A percentile compares a stretch with the other conserved stretches of the same genome.
phyloP scores from a whole-genome alignment of 805 yeast species.

The Saccharomycopsis fibuligera region DNA sequence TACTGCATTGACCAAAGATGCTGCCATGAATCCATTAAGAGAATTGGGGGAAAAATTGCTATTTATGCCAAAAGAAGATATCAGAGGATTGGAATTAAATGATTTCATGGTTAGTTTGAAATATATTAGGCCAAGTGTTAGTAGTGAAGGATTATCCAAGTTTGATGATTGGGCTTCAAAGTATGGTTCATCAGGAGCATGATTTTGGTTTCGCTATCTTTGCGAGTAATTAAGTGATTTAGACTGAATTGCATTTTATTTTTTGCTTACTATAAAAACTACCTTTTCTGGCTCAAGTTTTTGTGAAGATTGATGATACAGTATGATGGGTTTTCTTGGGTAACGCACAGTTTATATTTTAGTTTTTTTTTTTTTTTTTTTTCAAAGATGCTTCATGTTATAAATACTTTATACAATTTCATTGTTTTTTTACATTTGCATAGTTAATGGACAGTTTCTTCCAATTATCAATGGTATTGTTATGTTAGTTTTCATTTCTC shows the following conservation, averaged over 20 bases:
- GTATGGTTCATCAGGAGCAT: slow-evolving; percentile 92
- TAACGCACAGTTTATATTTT: not conserved
- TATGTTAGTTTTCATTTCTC: too few relatives aligned
- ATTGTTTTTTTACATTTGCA: too few relatives aligned
- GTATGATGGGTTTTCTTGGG: not conserved
- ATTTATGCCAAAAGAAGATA: slow-evolving; percentile 61
- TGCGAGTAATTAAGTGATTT: too few relatives aligned
- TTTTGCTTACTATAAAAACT: too few relatives aligned
- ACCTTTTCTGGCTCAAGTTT: too few relatives aligned
- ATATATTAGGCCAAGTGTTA: slow-evolving; percentile 84
- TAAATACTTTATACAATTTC: too few relatives aligned
- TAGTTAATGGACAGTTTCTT: too few relatives aligned
- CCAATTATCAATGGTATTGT: too few relatives aligned
- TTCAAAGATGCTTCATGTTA: not conserved
- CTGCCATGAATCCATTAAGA: slow-evolving; percentile 96
- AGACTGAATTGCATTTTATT: too few relatives aligned
- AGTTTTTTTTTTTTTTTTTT: too few relatives aligned
- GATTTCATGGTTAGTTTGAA: slow-evolving; percentile 75
- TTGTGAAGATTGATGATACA: not conserved
- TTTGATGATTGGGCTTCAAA: slow-evolving; percentile 87
- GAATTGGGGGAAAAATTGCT: slow-evolving; percentile 82
- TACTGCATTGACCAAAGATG: slow-evolving; percentile 93
- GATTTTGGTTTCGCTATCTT: slow-evolving; percentile 14
- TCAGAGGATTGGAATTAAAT: slow-evolving; percentile 65
- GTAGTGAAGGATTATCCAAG: slow-evolving; percentile 65